A percentile compares a stretch with the other conserved stretches of the same genome.
Evolutionary conservation across 2,329 filamentous ascomycete genomes (phyloP).

Genomic region (Monosporascus sp.): DNA sequence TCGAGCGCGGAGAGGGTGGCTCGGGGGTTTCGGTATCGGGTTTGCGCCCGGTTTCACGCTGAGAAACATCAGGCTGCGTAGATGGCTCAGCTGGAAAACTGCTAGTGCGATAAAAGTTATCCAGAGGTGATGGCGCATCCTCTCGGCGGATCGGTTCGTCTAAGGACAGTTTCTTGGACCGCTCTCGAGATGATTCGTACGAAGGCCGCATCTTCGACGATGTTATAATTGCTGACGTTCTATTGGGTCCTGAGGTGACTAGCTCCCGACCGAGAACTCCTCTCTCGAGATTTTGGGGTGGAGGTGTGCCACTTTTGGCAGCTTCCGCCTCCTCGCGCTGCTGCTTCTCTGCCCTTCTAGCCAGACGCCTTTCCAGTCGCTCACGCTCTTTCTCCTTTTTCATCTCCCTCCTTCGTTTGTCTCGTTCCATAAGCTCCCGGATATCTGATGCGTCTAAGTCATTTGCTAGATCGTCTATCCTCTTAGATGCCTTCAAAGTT

Average conservation of each 20-base stretch:
- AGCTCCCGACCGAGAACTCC: slow-evolving; percentile 56
- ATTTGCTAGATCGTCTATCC: slow-evolving; percentile 70
- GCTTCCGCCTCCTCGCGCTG: slow-evolving; percentile 52
- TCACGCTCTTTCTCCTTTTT: slow-evolving; percentile 65
- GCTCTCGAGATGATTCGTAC: slow-evolving; percentile 25
- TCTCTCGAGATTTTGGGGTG: slow-evolving; percentile 52
- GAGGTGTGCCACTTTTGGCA: slow-evolving; percentile 42
- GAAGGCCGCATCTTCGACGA: slow-evolving; percentile 48
- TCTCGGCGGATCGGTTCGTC: slow-evolving; percentile 14
- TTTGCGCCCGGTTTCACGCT: slow-evolving; percentile 6
- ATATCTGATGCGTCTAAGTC: slow-evolving; percentile 79
- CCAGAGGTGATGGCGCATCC: slow-evolving; percentile 28
- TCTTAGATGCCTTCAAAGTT: slow-evolving; percentile 53
- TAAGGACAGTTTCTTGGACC: slow-evolving; percentile 22
- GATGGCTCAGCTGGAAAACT: slow-evolving; percentile 34
- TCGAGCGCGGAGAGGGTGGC: slow-evolving; percentile 15
- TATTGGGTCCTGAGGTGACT: slow-evolving; percentile 51
- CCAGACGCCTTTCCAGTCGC: slow-evolving; percentile 58
- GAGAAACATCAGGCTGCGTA: slow-evolving; percentile 4
- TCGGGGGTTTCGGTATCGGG: slow-evolving; percentile 8
- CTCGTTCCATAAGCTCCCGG: slow-evolving; percentile 84
- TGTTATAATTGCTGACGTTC: slow-evolving; percentile 49
- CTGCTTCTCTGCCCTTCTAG: slow-evolving; percentile 62
- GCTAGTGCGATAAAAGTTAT: slow-evolving; percentile 45
- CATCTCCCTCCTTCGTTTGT: slow-evolving; percentile 72